Base-by-base conservation (phyloP, 805 yeast species). In the Cyberlindnera sargentensis region DNA sequence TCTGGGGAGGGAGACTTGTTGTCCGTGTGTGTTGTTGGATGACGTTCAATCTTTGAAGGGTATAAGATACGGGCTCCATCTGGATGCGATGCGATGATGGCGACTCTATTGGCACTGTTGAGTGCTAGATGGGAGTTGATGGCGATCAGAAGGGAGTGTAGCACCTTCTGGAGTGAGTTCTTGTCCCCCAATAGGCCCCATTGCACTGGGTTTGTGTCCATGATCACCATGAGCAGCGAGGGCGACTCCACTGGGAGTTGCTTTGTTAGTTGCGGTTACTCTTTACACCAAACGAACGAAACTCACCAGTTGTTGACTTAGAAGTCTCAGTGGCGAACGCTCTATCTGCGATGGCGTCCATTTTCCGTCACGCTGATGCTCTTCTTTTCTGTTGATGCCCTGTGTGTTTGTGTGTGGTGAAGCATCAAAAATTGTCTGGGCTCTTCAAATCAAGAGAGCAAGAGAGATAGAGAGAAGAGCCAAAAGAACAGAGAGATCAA, bases 81-180 rank as follows among this genome's bases (percentile, higher is more conserved):
- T 2, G 87, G 75, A 50, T 87, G 84, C 23, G 87, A 82, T 1
- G 87, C 84, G 34, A 90, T 75, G 11, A 91, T 76, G 3, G 93
- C 84, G 8, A 91, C 95, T 56, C 77, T 77, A 61, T 93, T 93
- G 32, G 89, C 78, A 52, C 84, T 85, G 62, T 86, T 86, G 40
- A 87, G 70, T 0, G 98, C 82, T 38, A 93, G 61, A 61, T 93
- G 99, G 2, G 95, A 89, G 61, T 93, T 93, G 41, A 90, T 61
- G 55, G 84, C 80, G 25, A 93, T 88, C 30, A 88, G 63, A 7
- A 90, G 57, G 3, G 90, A 69, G 48, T 83, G 74, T 6, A 84
- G 62, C 6, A 36, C 78, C 57, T n/a, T 73, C 57, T 37, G 64
- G 44, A 46, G 57, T 53, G 42, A 56, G 44, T 31, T 56, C 50